Evolutionary conservation across 768 basidiomycete genomes (phyloP), one percentile per base, ranked within the genome.

Genomic region (Pholiota microspora): DNA sequence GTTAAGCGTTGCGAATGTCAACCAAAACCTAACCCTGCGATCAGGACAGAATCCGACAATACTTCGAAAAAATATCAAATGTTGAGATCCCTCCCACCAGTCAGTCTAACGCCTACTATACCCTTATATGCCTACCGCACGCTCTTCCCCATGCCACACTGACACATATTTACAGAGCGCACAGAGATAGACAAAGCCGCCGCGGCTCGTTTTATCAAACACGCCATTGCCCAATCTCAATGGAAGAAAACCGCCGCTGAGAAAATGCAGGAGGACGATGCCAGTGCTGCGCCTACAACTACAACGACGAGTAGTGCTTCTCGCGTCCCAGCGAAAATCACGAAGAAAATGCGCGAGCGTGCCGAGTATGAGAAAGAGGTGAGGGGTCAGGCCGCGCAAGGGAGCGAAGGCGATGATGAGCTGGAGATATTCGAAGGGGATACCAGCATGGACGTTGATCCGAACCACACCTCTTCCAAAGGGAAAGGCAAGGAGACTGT

Each of bases 201-300:
- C 10, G 92, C 92, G 1, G 73, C 74, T 40, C 83, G 92, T 27
- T 94, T 94, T 70, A 94, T 94, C 68, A 89, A 86, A 68, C 79
- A 89, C 65, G 89, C 90, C 25, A 90, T 92, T 38, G 72, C 86
- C 1, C 86, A 86, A 67, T 82, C 81, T 10, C 76, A 78, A 59
- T 63, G 72, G 56, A 67, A 63, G 32, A 69, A 71, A 48, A 64
- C 69, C 1, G 57, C 74, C 7, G 66, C 67, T 5, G 70, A 77
- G 45, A 72, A 70, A 38, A 62, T 60, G 13, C 64, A 69, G 54
- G 60, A 57, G 12, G 55, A 45, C 7, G 54, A 49, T 16, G 46
- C 50, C 44, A 34, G n/a, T n/a, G n/a, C n/a, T n/a, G n/a, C n/a
- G n/a, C n/a, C 46, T 2, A 53, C 34, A 15, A 6, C 12, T 31